Percentiles rank a stretch among this genome's conserved stretches.
phyloP scores from a whole-genome alignment of 1,284 basidiomycete species.

The Schizophyllum amplum region DNA sequence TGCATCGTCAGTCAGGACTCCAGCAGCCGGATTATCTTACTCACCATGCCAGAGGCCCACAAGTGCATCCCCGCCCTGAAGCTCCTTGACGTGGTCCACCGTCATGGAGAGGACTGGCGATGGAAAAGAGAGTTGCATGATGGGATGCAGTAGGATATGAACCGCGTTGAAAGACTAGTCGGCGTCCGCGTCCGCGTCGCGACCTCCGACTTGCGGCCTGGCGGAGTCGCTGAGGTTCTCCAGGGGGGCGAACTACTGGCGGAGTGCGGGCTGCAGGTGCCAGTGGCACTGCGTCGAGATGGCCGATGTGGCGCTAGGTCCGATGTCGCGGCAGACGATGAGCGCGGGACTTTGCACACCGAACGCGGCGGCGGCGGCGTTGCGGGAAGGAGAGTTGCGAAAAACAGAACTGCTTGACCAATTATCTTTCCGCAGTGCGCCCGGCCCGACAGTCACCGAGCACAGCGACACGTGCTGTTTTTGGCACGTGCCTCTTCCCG shows the following conservation, averaged over 20 bases:
- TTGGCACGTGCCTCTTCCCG: neutral
- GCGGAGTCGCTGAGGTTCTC: neutral
- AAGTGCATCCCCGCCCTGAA: conserved; percentile 59
- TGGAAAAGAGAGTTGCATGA: conserved; percentile 45
- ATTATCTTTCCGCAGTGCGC: neutral
- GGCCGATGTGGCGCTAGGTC: neutral
- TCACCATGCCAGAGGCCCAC: conserved; percentile 56
- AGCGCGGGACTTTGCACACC: neutral
- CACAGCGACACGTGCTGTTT: neutral
- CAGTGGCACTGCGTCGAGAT: neutral
- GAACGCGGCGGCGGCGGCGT: neutral
- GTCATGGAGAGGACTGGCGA: conserved; percentile 57
- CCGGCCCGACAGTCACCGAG: neutral
- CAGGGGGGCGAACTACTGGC: neutral
- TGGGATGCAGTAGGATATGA: neutral
- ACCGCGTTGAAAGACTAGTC: neutral
- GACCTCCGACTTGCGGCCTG: neutral
- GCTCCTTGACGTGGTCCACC: conserved; percentile 52
- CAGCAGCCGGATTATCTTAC: conserved; percentile 16
- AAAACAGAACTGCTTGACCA: neutral
- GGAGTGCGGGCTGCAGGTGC: neutral
- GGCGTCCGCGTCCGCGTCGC: neutral
- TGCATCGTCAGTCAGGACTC: conserved; percentile 7
- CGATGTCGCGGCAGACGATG: neutral
- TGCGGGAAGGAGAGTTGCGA: neutral